Conservation (phyloP, 345 rosid genomes). For the Litchi chinensis region DNA sequence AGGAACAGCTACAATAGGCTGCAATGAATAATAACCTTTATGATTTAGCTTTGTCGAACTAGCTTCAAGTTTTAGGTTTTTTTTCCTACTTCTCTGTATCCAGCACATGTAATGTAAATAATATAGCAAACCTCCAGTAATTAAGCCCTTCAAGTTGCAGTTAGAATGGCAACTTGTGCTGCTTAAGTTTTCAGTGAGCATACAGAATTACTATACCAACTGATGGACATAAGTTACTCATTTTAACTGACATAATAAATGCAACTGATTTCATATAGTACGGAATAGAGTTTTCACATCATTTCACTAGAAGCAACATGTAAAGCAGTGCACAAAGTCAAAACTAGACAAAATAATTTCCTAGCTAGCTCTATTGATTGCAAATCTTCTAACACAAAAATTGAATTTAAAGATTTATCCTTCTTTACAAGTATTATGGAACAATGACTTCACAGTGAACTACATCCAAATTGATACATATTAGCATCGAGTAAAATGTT, state of each 20-base stretch:
- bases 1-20: constrained; percentile 99
- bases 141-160: background rate
- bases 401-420: background rate
- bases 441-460: background rate
- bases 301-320: background rate
- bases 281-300: background rate
- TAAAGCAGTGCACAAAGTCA: background rate
- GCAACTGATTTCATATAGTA: constrained; percentile 3
- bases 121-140: background rate
- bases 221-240: background rate
- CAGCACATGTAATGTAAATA: background rate
- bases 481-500: background rate
- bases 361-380: background rate
- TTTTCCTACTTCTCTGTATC: background rate
- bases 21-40: constrained; percentile 18
- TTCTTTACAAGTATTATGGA: background rate
- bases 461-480: background rate
- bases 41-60: background rate
- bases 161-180: background rate
- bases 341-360: background rate
- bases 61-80: background rate
- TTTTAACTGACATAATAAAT: background rate
- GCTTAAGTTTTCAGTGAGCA: background rate
- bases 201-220: background rate
- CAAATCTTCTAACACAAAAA: background rate